Conservation (phyloP, 129 eudicot genomes). For the Escallonia rubra region DNA sequence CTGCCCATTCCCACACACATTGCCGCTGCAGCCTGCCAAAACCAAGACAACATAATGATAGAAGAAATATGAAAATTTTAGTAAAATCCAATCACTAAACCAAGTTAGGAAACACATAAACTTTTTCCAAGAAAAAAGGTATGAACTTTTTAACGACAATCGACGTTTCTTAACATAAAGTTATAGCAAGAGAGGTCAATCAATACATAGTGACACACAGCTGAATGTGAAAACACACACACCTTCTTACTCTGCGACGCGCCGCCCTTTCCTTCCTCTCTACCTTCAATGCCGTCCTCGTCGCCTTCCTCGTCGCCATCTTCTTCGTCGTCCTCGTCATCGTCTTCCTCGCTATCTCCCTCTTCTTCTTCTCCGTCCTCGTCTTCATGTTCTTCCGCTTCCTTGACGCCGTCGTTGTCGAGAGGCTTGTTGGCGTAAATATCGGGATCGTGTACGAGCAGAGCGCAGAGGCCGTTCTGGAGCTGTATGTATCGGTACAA, state of each 20-base stretch:
- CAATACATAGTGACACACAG: not conserved
- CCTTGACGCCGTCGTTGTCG: not conserved
- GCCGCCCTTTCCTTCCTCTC: conserved; percentile 30
- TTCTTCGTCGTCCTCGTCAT: conserved; percentile 22
- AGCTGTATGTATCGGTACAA: conserved; percentile 71
- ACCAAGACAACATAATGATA: not conserved
- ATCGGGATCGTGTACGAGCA: conserved; percentile 89
- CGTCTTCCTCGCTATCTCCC: conserved; percentile 25
- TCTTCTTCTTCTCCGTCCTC: conserved; percentile 38
- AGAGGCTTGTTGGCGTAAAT: conserved; percentile 32
- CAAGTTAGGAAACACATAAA: no score
- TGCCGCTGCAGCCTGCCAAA: conserved; percentile 89
- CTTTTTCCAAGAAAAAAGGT: no score
- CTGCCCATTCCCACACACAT: conserved; percentile 96
- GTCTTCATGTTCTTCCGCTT: conserved; percentile 18
- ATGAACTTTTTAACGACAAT: not conserved
- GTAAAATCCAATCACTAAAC: no score
- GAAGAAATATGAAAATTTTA: no score
- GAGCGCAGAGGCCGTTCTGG: conserved; percentile 77
- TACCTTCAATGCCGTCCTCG: conserved; percentile 7
- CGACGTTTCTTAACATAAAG: not conserved
- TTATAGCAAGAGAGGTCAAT: not conserved
- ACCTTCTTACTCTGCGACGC: conserved; percentile 56
- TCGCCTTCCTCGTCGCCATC: conserved; percentile 28
- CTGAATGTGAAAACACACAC: not conserved